These are phyloP conservation scores for Linderina pennispora DNA, from an alignment of 192 early-diverging fungal species.

Conservation along the genomic window DNA sequence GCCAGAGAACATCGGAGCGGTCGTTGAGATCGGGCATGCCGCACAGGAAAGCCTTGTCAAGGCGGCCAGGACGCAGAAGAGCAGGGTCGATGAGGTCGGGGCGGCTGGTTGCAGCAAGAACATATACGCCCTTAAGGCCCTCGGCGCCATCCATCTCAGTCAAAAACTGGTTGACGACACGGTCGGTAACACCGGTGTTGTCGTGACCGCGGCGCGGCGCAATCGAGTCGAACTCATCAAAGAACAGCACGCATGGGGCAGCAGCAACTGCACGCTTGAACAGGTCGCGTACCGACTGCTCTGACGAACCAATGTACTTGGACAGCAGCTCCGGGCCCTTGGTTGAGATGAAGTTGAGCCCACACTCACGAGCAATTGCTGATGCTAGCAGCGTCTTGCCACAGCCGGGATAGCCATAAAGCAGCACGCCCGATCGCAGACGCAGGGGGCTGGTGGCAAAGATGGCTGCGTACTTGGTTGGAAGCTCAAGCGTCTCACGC, in stretches of 20 bases:
- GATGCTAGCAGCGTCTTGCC: conserved; percentile 95
- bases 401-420: conserved; percentile 98
- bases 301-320: conserved; percentile 98
- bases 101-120: conserved; percentile 84
- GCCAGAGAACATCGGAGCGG: conserved; percentile 71
- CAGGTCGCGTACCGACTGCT: conserved; percentile 89
- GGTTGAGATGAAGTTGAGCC: conserved; percentile 93
- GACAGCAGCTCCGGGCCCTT: conserved; percentile 98
- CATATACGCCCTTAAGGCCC: conserved; percentile 92
- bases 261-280: conserved; percentile 93
- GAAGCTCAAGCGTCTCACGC: conserved; percentile 92
- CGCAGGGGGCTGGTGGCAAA: conserved; percentile 85
- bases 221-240: conserved; percentile 98
- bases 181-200: conserved; percentile 96
- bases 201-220: conserved; percentile 96
- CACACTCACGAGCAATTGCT: conserved; percentile 94
- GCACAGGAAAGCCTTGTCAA: conserved; percentile 83
- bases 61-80: conserved; percentile 70
- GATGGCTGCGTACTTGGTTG: conserved; percentile 85
- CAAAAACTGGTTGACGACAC: conserved; percentile 97
- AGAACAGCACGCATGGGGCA: conserved; percentile 92
- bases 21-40: conserved; percentile 73
- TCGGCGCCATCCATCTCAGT: conserved; percentile 99
- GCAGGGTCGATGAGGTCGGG: conserved; percentile 85
- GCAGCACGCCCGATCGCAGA: conserved; percentile 82